Base-by-base conservation (phyloP, 768 basidiomycete species). In the Pleurotus djamor region DNA sequence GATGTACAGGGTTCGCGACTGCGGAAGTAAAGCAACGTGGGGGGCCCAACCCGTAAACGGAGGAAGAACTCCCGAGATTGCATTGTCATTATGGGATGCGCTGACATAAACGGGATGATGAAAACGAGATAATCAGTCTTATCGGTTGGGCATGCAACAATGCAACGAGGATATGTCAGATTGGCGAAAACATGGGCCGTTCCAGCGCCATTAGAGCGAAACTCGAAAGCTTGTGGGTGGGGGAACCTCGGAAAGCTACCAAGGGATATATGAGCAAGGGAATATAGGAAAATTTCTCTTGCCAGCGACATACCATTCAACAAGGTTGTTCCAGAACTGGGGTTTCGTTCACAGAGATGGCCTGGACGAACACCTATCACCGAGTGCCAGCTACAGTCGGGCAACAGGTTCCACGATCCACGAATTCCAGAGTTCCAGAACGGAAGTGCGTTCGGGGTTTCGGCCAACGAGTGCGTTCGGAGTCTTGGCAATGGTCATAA, bases 11-110 rank as follows among this genome's bases (percentile, higher is more conserved):
- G 51, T 52, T 14, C 16, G 51, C 37, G 36, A 37, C 34, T 52
- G 51, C 51, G 51, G 51, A 52, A 52, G 51, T 36, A 52, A 52
- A 52, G 28, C n/a, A 51, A 52, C 28, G 51, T 9, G 51, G 51
- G 37, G n/a, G 16, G 14, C 5, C 14, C 45, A 17, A 28, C 21
- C 21, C 21, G 21, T 28, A 28, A 28, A 52, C 37, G 51, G 51
- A 52, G 35, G 51, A 33, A 52, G 32, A 52, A 52, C 13, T 9
- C 41, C 45, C 16, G 45, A 47, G 45, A n/a, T 41, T 28, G 21
- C 21, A 28, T 28, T 28, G 21, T 28, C 21, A 28, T 28, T 28
- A 28, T 28, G 21, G 21, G 21, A 28, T 28, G 21, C 21, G 21
- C 21, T 28, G 21, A 28, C 21, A 28, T 28, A 28, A 28, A 1